phyloP scores from a whole-genome alignment of 352 stramenopile genomes.

The Globisporangium recalcitrans region DNA sequence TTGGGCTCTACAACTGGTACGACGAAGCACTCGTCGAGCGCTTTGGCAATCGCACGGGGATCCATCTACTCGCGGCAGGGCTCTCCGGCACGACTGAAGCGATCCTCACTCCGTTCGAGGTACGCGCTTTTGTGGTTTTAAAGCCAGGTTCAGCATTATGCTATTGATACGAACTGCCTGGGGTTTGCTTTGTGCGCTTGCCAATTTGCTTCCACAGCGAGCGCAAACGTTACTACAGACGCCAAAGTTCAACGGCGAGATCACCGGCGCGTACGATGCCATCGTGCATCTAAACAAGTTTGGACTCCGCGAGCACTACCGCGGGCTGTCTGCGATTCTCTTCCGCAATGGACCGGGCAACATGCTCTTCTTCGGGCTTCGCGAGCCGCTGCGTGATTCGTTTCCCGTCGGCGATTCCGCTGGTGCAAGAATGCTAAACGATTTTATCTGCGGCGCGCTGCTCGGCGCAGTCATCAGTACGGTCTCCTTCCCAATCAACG shows the following conservation, averaged over 20 bases:
- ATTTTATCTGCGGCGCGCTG: slow-evolving; percentile 84
- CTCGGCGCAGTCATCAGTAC: slow-evolving; percentile 83
- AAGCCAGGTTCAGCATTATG: neutral
- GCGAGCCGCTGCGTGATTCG: slow-evolving; percentile 60
- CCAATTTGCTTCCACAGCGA: slow-evolving; percentile 26
- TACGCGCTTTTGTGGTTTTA: too few relatives aligned
- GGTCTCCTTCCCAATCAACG: slow-evolving; percentile 80
- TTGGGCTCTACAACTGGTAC: slow-evolving; percentile 88
- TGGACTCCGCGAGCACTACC: slow-evolving; percentile 77
- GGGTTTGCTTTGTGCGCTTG: neutral
- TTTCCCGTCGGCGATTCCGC: slow-evolving; percentile 51
- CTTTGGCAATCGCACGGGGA: slow-evolving; percentile 34
- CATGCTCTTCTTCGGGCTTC: slow-evolving; percentile 83
- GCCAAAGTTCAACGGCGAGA: slow-evolving; percentile 81
- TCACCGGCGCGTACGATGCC: slow-evolving; percentile 67
- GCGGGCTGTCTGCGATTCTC: slow-evolving; percentile 72
- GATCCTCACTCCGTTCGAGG: slow-evolving; percentile 82
- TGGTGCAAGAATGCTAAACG: slow-evolving; percentile 45
- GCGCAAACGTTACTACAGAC: slow-evolving; percentile 85
- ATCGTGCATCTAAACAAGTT: slow-evolving; percentile 79
- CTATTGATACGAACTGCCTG: neutral
- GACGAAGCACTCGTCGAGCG: slow-evolving; percentile 43
- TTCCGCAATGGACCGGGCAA: slow-evolving; percentile 82
- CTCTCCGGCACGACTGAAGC: slow-evolving; percentile 80
- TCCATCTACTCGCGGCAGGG: slow-evolving; percentile 56